phyloP scores from a whole-genome alignment of 2,329 filamentous ascomycete genomes.

The Beauveria australis region DNA sequence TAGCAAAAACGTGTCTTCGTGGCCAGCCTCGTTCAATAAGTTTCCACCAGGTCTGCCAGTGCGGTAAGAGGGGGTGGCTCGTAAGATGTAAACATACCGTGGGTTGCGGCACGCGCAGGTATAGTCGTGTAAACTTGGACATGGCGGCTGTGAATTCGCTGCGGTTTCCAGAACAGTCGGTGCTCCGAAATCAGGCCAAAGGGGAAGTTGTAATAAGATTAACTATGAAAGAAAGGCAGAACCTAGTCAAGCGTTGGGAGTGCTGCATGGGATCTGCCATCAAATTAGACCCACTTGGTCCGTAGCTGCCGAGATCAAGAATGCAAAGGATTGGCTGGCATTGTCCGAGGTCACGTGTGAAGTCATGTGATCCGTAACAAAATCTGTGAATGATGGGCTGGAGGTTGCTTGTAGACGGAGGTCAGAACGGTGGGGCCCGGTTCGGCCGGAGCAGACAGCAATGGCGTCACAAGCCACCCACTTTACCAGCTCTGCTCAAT shows the following conservation, averaged over 20 bases:
- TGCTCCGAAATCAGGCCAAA: neutral
- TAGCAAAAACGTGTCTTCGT: neutral
- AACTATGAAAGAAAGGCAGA: neutral
- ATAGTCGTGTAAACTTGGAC: constrained; percentile 23
- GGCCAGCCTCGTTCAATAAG: neutral
- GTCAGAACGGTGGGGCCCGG: neutral
- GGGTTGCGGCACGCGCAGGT: constrained; percentile 31
- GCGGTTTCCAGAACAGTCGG: neutral
- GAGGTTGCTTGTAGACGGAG: too few species aligned
- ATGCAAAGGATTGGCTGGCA: neutral
- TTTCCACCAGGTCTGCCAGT: neutral
- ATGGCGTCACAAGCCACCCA: constrained; percentile 9
- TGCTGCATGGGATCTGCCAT: constrained; percentile 10
- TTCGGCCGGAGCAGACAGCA: neutral
- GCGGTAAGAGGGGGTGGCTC: neutral
- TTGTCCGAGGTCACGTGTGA: neutral
- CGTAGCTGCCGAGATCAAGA: constrained; percentile 11
- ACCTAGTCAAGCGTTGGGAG: neutral
- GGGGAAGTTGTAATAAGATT: neutral
- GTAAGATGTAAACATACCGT: constrained; percentile 25
- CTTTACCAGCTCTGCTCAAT: neutral
- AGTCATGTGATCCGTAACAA: neutral
- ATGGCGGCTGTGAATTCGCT: neutral
- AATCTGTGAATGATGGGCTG: too few species aligned
- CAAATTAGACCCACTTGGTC: constrained; percentile 9